Percentiles rank a stretch among this genome's conserved stretches.
phyloP scores from a whole-genome alignment of 306 rosid genomes.

The Fagus crenata region DNA sequence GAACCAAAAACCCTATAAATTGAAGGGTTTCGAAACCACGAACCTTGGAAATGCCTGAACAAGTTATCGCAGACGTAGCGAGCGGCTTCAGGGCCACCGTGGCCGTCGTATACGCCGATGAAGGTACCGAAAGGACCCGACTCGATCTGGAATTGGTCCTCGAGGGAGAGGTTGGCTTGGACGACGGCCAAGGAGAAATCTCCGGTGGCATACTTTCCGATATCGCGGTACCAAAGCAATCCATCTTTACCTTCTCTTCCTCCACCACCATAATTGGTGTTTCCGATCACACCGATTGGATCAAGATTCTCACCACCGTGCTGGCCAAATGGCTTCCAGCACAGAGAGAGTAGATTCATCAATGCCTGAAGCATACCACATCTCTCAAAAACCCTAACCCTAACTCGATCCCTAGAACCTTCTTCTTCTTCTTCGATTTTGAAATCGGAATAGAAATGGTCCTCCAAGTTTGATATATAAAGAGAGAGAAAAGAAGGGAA shows the following conservation, averaged over 20 bases:
- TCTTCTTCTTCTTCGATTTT: conserved; percentile 9
- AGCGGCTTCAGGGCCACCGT: conserved; percentile 79
- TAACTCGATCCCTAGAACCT: conserved; percentile 34
- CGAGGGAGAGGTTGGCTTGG: conserved; percentile 86
- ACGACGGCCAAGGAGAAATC: conserved; percentile 88
- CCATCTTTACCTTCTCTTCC: conserved; percentile 59
- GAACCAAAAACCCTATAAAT: conserved; percentile 4
- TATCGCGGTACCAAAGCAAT: conserved; percentile 69
- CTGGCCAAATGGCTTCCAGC: conserved; percentile 76
- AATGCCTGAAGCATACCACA: conserved; percentile 91
- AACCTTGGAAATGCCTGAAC: conserved; percentile 75
- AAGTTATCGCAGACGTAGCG: conserved; percentile 81
- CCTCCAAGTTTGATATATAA: conserved; percentile 22
- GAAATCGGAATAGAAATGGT: not conserved
- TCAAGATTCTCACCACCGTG: conserved; percentile 36
- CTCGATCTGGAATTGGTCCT: conserved; percentile 87
- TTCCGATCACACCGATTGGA: conserved; percentile 46
- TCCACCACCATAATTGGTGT: conserved; percentile 23
- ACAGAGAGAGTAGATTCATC: conserved; percentile 81
- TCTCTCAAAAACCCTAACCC: conserved; percentile 79
- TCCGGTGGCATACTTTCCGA: conserved; percentile 64
- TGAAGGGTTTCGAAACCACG: conserved; percentile 16
- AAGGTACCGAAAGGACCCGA: conserved; percentile 83
- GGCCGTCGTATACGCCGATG: conserved; percentile 89
- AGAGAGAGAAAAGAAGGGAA: conserved; percentile 4